These are phyloP conservation scores for Aphanomyces euteiches DNA, from an alignment of 352 stramenopile species.

Conservation along the genomic window DNA sequence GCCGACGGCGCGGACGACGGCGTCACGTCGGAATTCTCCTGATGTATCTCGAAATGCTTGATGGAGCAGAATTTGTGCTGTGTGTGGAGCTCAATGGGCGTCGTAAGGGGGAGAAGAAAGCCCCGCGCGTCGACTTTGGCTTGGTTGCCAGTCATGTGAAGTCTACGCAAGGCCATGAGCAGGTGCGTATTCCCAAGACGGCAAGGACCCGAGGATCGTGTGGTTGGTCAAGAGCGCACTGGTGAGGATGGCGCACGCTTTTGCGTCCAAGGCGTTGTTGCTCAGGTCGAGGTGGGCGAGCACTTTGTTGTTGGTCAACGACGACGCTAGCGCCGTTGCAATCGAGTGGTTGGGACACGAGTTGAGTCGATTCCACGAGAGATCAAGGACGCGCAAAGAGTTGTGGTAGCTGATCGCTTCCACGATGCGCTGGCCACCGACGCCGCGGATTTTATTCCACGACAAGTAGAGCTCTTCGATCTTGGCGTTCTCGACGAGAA, in stretches of 20 bases:
- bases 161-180: background rate
- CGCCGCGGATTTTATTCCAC: slow-evolving; percentile 69
- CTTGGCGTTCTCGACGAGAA: slow-evolving; percentile 68
- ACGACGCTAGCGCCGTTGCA: slow-evolving; percentile 51
- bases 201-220: slow-evolving; percentile 46
- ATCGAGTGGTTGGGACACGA: slow-evolving; percentile 46
- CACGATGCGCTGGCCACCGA: slow-evolving; percentile 64
- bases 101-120: slow-evolving; percentile 56
- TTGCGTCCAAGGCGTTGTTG: slow-evolving; percentile 62
- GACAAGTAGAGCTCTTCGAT: slow-evolving; percentile 75
- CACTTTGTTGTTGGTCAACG: slow-evolving; percentile 75
- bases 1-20: slow-evolving; percentile 33
- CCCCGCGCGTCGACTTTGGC: slow-evolving; percentile 57
- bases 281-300: slow-evolving; percentile 62
- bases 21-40: slow-evolving; percentile 46
- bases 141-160: slow-evolving; percentile 78
- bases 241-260: slow-evolving; percentile 56
- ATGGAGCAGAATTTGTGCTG: slow-evolving; percentile 80
- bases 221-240: slow-evolving; percentile 69
- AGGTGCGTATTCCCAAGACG: background rate
- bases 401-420: slow-evolving; percentile 71
- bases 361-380: slow-evolving; percentile 74
- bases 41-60: slow-evolving; percentile 62
- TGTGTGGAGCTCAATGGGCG: slow-evolving; percentile 42
- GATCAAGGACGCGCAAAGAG: slow-evolving; percentile 59